These are phyloP conservation scores for Ministeria vibrans DNA, from an alignment of 78 protist species.

Conservation along the genomic window DNA sequence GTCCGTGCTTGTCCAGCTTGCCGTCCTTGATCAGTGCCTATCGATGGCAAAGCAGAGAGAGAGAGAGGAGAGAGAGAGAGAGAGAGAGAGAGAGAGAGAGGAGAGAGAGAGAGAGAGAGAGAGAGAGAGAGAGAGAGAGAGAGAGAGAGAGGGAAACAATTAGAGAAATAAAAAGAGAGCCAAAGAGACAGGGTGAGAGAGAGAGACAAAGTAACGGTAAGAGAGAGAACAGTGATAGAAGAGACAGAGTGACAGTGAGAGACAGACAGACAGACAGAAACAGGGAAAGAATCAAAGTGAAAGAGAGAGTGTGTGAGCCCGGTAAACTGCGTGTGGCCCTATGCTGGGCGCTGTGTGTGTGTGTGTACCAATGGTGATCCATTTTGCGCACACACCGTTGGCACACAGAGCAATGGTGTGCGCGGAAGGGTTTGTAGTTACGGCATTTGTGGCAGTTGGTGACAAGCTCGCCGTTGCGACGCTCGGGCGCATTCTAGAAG, in stretches of 20 bases:
- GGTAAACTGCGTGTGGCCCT: too few relatives aligned
- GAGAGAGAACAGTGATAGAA: not conserved
- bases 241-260: not conserved
- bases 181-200: too few relatives aligned
- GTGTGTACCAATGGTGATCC: conserved; percentile 8
- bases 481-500: too few relatives aligned
- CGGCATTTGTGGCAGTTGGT: not conserved
- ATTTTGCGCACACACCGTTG: not conserved
- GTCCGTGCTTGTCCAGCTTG: conserved; percentile 95
- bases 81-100: not conserved
- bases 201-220: too few relatives aligned
- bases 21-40: conserved; percentile 84
- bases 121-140: not conserved
- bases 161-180: too few relatives aligned
- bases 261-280: not conserved
- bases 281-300: not conserved
- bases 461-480: not conserved
- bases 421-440: not conserved
- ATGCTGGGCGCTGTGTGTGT: not conserved
- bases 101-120: not conserved
- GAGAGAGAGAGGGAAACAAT: not conserved
- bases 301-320: not conserved
- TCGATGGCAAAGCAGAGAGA: not conserved
- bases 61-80: not conserved
- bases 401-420: conserved; percentile 5